Base-by-base conservation (phyloP, 768 basidiomycete genomes). In the Suillus alpinus region DNA sequence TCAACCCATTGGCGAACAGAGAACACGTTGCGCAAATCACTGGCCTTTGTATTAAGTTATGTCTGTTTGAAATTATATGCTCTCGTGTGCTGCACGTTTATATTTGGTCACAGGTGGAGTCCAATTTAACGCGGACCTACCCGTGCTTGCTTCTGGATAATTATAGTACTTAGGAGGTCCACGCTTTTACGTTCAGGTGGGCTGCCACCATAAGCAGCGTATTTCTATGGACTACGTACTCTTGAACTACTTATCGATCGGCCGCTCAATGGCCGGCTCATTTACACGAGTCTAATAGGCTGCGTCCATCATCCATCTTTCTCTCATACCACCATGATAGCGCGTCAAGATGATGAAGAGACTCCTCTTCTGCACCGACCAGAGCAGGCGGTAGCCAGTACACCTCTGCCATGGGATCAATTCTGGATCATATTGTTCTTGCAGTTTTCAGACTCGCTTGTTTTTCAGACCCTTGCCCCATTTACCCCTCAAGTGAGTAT, bases 401-500 rank as follows among this genome's bases (percentile, higher is more conserved):
- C 73, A 4, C 85, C 85, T 51, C 69, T 90, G 34, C 88, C 88
- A 26, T 82, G 79, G 81, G 76, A 76, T 61, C 88, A 89, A 76
- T 79, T 89, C 62, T 77, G 77, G 56, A 81, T 90, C 58, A 76
- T 89, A 3, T 71, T 91, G 60, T 77, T 88, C 66, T 77, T 91
- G 31, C 87, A 89, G 71, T 81, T 89, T 56, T 82, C 87, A 56
- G 88, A 91, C 69, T 88, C 89, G 3, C 72, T 91, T 63, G 87
- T 87, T 8, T 82, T 81, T 16, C 81, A 87, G 64, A 86, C 89
- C 59, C 88, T 90, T 60, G 85, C 82, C 59, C 88, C 89, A 0
- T 89, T 88, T 66, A 80, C 84, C 40, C 86, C 86, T 2, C 82
- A 88, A 75, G 86, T 85, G 64, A 34, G 80, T 58, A 31, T 36